Conservation (phyloP, 805 yeast genomes). For the Candida succiphila region DNA sequence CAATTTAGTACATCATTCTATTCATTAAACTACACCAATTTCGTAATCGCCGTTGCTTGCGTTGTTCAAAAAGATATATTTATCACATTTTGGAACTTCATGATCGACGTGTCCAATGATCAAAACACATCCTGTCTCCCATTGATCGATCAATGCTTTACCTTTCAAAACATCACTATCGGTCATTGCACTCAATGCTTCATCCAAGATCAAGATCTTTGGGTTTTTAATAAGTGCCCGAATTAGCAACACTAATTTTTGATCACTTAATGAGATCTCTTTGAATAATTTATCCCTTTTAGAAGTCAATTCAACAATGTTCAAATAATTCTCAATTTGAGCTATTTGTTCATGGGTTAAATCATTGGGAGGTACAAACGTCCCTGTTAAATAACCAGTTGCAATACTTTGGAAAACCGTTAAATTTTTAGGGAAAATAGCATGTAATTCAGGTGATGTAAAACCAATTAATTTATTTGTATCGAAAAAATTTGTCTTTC, state of each 20-base stretch:
- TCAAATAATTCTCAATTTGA: constrained; percentile 34
- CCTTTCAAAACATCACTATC: constrained; percentile 47
- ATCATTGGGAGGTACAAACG: constrained; percentile 38
- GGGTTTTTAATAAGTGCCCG: constrained; percentile 78
- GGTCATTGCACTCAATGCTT: constrained; percentile 88
- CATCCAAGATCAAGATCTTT: constrained; percentile 72
- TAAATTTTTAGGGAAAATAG: constrained; percentile 58
- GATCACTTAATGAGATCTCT: constrained; percentile 57
- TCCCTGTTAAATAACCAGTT: constrained; percentile 71
- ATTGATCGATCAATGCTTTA: constrained; percentile 37
- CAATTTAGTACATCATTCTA: too few species aligned
- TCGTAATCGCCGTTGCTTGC: constrained; percentile 20
- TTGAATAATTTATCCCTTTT: constrained; percentile 33
- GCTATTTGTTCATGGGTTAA: constrained; percentile 26
- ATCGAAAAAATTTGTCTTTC: constrained; percentile 65
- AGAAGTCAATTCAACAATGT: constrained; percentile 32
- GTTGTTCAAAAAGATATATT: constrained; percentile 28
- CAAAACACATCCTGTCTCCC: constrained; percentile 58
- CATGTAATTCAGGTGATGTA: constrained; percentile 87
- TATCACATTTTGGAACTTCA: constrained; percentile 70
- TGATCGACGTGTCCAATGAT: constrained; percentile 75
- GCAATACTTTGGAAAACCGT: constrained; percentile 48
- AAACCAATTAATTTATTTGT: constrained; percentile 75
- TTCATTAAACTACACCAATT: too few species aligned
- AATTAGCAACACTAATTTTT: constrained; percentile 66